A percentile compares a stretch with the other conserved stretches of the same genome.
Conservation (phyloP, 257 asterid species). For the Plectranthus barbatus region DNA sequence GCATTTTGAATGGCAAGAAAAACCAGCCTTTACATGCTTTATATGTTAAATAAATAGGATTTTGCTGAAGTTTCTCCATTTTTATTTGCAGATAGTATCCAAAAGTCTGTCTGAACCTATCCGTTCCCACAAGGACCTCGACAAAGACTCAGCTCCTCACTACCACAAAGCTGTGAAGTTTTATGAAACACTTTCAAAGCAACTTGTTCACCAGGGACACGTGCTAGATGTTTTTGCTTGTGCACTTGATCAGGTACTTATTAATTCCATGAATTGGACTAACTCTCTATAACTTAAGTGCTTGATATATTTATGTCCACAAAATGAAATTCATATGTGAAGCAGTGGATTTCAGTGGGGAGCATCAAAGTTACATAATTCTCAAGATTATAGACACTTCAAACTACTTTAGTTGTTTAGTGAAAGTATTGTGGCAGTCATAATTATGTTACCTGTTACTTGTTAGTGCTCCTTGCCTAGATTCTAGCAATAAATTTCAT, state of each 20-base stretch:
- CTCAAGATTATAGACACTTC: too few relatives aligned
- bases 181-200: conserved; percentile 82
- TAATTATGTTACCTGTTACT: too few relatives aligned
- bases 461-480: too few relatives aligned
- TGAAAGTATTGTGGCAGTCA: too few relatives aligned
- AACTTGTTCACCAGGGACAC: conserved; percentile 96
- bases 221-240: conserved; percentile 91
- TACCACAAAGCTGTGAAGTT: conserved; percentile 87
- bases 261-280: neutral
- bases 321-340: too few relatives aligned
- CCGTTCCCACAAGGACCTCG: conserved; percentile 96
- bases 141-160: conserved; percentile 88
- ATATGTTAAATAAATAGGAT: neutral
- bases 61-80: conserved; percentile 13
- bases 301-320: too few relatives aligned
- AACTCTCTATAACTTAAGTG: too few relatives aligned
- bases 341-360: too few relatives aligned
- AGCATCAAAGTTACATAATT: too few relatives aligned
- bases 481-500: too few relatives aligned
- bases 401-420: too few relatives aligned
- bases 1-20: conserved; percentile 7
- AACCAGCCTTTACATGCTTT: neutral
- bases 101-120: conserved; percentile 81
- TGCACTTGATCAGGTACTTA: conserved; percentile 91
- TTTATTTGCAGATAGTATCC: conserved; percentile 70